These are phyloP conservation scores for Meyerozyma athensensis DNA, from an alignment of 1,139 yeast species.

Conservation along the genomic window DNA sequence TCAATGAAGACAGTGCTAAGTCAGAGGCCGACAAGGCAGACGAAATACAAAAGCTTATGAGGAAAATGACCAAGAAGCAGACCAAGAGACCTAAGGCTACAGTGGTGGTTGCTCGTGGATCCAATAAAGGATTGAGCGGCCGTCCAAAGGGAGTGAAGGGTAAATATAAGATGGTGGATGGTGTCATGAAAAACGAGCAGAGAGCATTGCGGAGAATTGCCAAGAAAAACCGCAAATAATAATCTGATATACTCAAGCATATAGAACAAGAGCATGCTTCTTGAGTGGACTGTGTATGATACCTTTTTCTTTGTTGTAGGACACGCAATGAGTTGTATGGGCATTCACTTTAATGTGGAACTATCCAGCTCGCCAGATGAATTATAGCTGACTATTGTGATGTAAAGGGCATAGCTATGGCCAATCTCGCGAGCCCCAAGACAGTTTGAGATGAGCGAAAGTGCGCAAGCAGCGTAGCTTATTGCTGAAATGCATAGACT, in stretches of 20 bases:
- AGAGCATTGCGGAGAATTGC: slow-evolving; percentile 88
- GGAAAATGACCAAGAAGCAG: slow-evolving; percentile 72
- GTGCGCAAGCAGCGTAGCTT: too few species aligned
- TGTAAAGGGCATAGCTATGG: too few species aligned
- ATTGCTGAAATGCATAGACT: too few species aligned
- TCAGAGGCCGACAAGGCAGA: slow-evolving; percentile 93
- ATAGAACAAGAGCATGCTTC: too few species aligned
- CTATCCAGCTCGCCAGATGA: too few species aligned
- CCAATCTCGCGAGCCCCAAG: too few species aligned
- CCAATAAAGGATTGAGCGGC: slow-evolving; percentile 81
- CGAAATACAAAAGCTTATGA: slow-evolving; percentile 83
- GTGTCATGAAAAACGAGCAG: slow-evolving; percentile 94
- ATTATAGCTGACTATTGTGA: too few species aligned
- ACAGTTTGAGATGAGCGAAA: too few species aligned
- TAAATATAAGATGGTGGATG: slow-evolving; percentile 98
- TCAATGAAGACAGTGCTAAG: slow-evolving; percentile 82
- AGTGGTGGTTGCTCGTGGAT: slow-evolving; percentile 84
- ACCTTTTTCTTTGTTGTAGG: too few species aligned
- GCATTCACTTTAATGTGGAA: too few species aligned
- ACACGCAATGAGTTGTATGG: too few species aligned
- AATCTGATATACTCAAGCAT: not conserved
- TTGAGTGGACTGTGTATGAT: too few species aligned
- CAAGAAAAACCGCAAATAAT: slow-evolving; percentile 62
- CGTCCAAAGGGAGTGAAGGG: slow-evolving; percentile 98
- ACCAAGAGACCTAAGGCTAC: slow-evolving; percentile 78